Base-by-base conservation (phyloP, 306 rosid species). In the Chamaecrista fasciculata region DNA sequence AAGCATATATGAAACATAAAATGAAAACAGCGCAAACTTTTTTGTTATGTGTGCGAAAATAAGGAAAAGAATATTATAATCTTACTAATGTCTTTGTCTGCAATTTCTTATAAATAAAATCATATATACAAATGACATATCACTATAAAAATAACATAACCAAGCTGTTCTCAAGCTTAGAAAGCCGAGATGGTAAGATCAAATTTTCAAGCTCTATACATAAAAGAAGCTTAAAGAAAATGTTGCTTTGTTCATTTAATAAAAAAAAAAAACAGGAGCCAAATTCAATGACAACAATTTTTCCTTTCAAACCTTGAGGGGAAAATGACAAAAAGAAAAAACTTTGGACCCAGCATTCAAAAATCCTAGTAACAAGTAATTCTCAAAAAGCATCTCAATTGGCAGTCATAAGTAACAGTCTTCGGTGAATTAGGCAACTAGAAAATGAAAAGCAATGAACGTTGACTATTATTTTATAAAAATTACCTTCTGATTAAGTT, bases 401-500 rank as follows among this genome's bases (percentile, higher is more conserved):
- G 62, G 51, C 56, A 28, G 8, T 55, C 23, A 8, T 2, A 16
- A 40, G 18, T 37, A n/a, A 47, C 44, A 26, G 51, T 40, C 47
- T 29, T 8, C 62, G 31, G 66, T 4, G 50, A 56, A 69, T 19
- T 48, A 28, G 49, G 63, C 43, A 67, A 67, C 53, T 37, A 15
- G 57, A 62, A 73, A 36, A 69, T 40, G 64, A 12, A 37, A 18
- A 53, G 56, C 5, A 34, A 39, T 69, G 28, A 75, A 75, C 62
- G 39, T 74, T 76, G 61, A 69, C 31, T 2, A 16, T 40, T 70
- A 50, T n/a, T 50, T 59, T 23, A 16, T 53, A 39, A 40, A 15
- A 62, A 66, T 62, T 84, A 92, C 99, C 99, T 84, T 87, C 48
- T 72, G 75, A 66, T 76, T 70, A 71, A 87, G 86, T 66, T 84